These are phyloP conservation scores for Trametes meyenii DNA, from an alignment of 768 basidiomycete species.

Conservation along the genomic window DNA sequence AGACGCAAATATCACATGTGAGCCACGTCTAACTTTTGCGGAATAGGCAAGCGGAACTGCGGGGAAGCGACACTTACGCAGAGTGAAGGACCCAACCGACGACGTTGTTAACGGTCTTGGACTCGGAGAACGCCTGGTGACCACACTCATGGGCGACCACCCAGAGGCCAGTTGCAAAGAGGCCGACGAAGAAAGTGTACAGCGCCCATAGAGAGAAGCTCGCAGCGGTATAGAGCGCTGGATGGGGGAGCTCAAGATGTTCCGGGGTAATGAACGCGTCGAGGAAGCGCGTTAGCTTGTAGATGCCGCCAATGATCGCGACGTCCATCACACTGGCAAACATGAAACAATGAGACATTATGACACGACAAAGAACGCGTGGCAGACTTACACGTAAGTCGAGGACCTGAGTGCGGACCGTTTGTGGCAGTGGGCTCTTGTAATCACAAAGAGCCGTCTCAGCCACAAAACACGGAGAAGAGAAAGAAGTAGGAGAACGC, in stretches of 20 bases:
- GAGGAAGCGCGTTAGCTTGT: constrained; percentile 65
- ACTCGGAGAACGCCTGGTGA: constrained; percentile 95
- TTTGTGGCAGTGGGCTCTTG: constrained; percentile 84
- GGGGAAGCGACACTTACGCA: constrained; percentile 50
- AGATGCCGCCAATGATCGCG: constrained; percentile 65
- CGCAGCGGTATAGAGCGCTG: constrained; percentile 62
- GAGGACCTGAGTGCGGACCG: constrained; percentile 84
- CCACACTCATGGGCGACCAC: constrained; percentile 94
- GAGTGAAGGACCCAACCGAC: constrained; percentile 95
- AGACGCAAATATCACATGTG: constrained; percentile 30
- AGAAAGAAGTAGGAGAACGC: constrained; percentile 34
- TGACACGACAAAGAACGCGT: constrained; percentile 7
- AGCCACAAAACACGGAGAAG: background rate
- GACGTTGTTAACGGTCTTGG: constrained; percentile 86
- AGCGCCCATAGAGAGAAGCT: constrained; percentile 74
- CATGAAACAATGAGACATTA: constrained; percentile 14
- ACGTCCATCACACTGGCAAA: constrained; percentile 70
- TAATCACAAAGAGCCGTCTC: background rate
- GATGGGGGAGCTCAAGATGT: constrained; percentile 56
- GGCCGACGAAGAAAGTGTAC: constrained; percentile 76
- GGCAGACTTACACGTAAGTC: constrained; percentile 65
- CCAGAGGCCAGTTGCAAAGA: constrained; percentile 93
- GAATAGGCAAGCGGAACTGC: background rate
- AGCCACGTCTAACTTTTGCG: background rate
- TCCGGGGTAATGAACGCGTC: constrained; percentile 65